These are phyloP conservation scores for Lachnellula subtilissima DNA, from an alignment of 2,329 filamentous ascomycete genomes.

Conservation along the genomic window DNA sequence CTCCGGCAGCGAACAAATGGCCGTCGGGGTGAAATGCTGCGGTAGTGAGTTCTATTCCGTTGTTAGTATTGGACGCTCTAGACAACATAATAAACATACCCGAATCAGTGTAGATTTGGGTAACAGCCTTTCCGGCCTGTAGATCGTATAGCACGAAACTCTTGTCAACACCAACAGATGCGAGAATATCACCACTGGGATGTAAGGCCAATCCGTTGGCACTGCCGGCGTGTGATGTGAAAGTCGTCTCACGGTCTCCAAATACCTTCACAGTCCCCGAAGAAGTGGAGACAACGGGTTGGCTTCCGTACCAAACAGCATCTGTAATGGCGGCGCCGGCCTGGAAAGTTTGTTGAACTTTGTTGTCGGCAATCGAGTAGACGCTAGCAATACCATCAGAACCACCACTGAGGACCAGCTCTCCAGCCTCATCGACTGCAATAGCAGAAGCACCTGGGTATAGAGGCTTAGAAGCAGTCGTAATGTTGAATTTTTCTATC, in stretches of 20 bases:
- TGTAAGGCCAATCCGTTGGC: slow-evolving; percentile 75
- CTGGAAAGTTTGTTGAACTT: slow-evolving; percentile 48
- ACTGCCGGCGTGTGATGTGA: slow-evolving; percentile 78
- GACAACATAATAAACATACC: slow-evolving; percentile 49
- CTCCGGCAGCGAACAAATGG: slow-evolving; percentile 84
- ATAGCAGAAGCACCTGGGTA: slow-evolving; percentile 55
- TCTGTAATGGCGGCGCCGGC: slow-evolving; percentile 51
- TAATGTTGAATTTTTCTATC: slow-evolving; percentile 55
- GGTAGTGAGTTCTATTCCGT: slow-evolving; percentile 44
- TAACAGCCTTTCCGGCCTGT: slow-evolving; percentile 59
- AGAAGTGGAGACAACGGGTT: slow-evolving; percentile 29
- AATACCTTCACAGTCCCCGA: slow-evolving; percentile 70
- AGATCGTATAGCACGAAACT: slow-evolving; percentile 89
- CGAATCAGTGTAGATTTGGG: slow-evolving; percentile 74
- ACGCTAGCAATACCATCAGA: slow-evolving; percentile 62
- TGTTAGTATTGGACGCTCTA: slow-evolving; percentile 9
- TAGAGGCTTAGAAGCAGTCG: slow-evolving; percentile 49
- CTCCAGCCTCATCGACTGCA: slow-evolving; percentile 52
- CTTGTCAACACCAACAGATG: slow-evolving; percentile 87
- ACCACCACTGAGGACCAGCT: slow-evolving; percentile 59
- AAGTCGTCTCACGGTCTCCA: slow-evolving; percentile 59
- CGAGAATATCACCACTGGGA: slow-evolving; percentile 75
- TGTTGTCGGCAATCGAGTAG: slow-evolving; percentile 71
- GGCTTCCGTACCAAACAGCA: slow-evolving; percentile 43
- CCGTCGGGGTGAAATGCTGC: slow-evolving; percentile 93